Base-by-base conservation (phyloP, 1,284 basidiomycete genomes). In the Austroboletus novae-zelandiae region DNA sequence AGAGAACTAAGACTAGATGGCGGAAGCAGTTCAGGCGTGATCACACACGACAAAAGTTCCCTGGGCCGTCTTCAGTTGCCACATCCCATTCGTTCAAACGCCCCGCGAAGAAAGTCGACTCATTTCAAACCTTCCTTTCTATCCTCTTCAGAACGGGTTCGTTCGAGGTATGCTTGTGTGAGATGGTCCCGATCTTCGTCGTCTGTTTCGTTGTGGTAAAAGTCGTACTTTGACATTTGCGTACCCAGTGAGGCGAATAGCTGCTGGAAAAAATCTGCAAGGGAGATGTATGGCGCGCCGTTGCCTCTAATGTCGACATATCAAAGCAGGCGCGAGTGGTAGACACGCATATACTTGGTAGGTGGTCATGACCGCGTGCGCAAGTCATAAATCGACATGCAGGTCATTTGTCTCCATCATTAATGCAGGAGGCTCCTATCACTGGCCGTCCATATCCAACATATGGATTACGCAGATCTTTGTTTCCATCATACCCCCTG, bases 291-390 rank as follows among this genome's bases (percentile, higher is more conserved):
- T n/a, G 75, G 61, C 1, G 73, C 71, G 18, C 58, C 59, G 15
- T 68, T 66, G n/a, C 70, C 64, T 17, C 60, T 59, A 23, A 81
- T 67, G 48, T 81, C 78, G 61, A 84, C 75, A 60, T 76, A 79
- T 81, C 82, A 84, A 2, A 82, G 82, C 9, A 81, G 62, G 29
- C 70, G 69, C 0, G 73, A 66, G 59, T 80, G 78, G 53, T 72
- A 77, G 45, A 84, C 53, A 11, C 77, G 74, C 67, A 83, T 74
- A 51, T 68, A 67, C 20, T 67, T 55, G 1, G 73, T 64, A 0
- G 77, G 65, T 0, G 81, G 81, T 31, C 70, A 67, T 25, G 74
- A 76, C 56, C 88, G 86, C 10, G 82, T 74, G 14, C 86, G 84
- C 4, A 81, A 75, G 15, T 89, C 86, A n/a, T n/a, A n/a, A n/a